Evolutionary conservation across 176 grass and related monocot genomes (phyloP).

Genomic region (Musa troglodytarum): DNA sequence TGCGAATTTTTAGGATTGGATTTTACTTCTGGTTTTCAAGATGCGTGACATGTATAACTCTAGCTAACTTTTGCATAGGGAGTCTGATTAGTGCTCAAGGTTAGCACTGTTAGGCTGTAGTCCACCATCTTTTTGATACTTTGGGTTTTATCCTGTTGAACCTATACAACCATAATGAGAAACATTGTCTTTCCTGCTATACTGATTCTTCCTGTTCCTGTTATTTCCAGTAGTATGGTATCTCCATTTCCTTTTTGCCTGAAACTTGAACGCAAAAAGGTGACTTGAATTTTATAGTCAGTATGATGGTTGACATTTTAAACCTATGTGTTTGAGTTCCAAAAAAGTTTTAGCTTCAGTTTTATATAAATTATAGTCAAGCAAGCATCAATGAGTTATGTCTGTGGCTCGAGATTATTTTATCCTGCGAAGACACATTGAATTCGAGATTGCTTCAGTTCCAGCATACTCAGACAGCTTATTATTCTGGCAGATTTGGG

Average conservation of each 20-base stretch:
- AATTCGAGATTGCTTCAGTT: not conserved
- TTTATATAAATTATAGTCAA: not conserved
- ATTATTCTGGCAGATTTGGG: conserved; percentile 75
- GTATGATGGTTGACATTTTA: not conserved
- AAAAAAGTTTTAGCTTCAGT: not conserved
- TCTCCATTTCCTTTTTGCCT: not conserved
- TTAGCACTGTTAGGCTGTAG: too few species aligned
- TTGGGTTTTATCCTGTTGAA: too few species aligned
- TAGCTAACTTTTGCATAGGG: too few species aligned
- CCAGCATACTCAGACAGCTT: too few species aligned
- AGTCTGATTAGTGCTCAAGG: too few species aligned
- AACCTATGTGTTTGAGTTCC: not conserved
- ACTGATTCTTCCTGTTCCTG: not conserved
- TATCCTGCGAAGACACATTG: not conserved
- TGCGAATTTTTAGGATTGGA: too few species aligned
- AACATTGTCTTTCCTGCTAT: too few species aligned
- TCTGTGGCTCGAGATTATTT: not conserved
- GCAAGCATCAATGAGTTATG: too few species aligned
- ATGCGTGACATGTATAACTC: too few species aligned
- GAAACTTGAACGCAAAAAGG: not conserved
- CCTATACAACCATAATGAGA: too few species aligned
- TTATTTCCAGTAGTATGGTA: not conserved
- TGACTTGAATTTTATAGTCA: not conserved
- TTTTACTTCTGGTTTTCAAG: too few species aligned
- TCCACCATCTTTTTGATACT: too few species aligned